These are phyloP conservation scores for Chlorella sp. DNA, from an alignment of 139 green algal genomes.

Conservation along the genomic window DNA sequence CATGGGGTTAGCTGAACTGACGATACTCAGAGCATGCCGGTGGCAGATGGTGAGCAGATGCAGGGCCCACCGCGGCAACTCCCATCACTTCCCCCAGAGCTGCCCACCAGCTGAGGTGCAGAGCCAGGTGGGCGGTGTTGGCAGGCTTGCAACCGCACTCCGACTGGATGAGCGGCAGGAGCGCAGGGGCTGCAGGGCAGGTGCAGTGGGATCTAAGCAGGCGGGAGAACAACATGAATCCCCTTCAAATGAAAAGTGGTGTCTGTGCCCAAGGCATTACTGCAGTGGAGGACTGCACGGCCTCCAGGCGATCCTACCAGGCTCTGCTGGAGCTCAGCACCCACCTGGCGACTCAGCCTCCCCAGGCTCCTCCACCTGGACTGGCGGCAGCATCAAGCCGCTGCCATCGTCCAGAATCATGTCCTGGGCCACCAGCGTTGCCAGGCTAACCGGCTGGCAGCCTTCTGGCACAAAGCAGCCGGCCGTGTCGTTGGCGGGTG, in stretches of 20 bases:
- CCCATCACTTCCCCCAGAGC: too few species aligned
- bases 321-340: too few species aligned
- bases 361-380: conserved; percentile 8
- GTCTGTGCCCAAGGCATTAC: neutral
- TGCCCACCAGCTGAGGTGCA: conserved; percentile 47
- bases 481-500: neutral
- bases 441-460: conserved; percentile 26
- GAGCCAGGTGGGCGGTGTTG: conserved; percentile 17
- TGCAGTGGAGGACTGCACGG: too few species aligned
- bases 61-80: too few species aligned
- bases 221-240: too few species aligned
- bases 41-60: too few species aligned
- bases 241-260: too few species aligned
- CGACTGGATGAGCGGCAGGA: neutral
- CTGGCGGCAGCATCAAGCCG: conserved; percentile 21
- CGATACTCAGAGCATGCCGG: too few species aligned
- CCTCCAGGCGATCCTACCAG: too few species aligned
- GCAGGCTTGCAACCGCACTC: conserved; percentile 15
- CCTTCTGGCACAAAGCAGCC: neutral
- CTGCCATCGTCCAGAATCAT: conserved; percentile 11
- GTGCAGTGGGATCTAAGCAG: neutral
- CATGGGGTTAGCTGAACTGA: neutral
- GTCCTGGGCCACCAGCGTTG: conserved; percentile 10
- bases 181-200: neutral
- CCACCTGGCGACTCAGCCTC: neutral